phyloP scores from a whole-genome alignment of 345 rosid genomes.

The Aquilaria sinensis region DNA sequence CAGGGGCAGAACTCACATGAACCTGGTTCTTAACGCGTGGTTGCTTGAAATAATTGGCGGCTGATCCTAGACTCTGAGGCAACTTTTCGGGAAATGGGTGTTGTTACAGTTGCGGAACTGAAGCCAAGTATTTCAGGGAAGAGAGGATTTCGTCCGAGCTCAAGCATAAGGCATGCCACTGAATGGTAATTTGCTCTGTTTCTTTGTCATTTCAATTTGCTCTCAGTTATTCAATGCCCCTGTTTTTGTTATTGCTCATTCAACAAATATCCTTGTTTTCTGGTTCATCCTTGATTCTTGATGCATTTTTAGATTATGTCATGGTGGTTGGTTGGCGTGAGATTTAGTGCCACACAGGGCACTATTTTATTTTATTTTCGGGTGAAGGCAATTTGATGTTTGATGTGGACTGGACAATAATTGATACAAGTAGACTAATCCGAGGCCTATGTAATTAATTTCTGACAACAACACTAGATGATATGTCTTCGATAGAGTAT shows the following conservation, averaged over 20 bases:
- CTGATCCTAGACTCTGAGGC: too few relatives aligned
- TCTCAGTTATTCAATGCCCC: too few relatives aligned
- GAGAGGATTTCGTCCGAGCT: conserved; percentile 78
- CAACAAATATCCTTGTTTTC: neutral
- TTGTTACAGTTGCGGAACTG: conserved; percentile 64
- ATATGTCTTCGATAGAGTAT: neutral
- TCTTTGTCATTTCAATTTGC: neutral
- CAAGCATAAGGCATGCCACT: conserved; percentile 91
- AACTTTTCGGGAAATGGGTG: conserved; percentile 49
- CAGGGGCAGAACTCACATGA: conserved; percentile 7
- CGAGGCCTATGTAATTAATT: conserved; percentile 1
- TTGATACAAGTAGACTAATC: neutral
- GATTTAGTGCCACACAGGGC: too few relatives aligned
- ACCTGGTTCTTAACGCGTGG: too few relatives aligned
- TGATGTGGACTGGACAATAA: too few relatives aligned
- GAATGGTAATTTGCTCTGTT: conserved; percentile 63
- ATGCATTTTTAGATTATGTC: neutral
- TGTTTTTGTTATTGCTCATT: too few relatives aligned
- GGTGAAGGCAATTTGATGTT: too few relatives aligned
- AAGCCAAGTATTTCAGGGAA: conserved; percentile 87
- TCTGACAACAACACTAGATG: conserved; percentile 14
- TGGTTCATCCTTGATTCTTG: neutral
- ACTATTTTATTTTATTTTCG: too few relatives aligned
- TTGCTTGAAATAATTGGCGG: conserved; percentile 6
- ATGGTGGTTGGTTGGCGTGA: neutral